phyloP scores from a whole-genome alignment of 2,329 filamentous ascomycete genomes.

The Monosporascus sp. region DNA sequence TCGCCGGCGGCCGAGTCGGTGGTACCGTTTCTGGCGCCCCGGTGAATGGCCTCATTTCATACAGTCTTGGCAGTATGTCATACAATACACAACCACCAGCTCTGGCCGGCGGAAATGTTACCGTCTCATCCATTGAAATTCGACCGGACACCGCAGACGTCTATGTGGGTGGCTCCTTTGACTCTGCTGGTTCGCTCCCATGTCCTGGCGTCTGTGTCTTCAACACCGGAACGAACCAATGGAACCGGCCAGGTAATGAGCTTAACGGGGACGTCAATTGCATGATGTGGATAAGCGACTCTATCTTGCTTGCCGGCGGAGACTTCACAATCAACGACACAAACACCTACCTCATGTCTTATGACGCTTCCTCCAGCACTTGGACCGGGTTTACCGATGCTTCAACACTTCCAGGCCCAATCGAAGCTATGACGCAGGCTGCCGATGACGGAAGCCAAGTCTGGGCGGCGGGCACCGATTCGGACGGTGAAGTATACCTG shows the following conservation, averaged over 20 bases:
- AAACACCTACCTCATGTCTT: conserved; percentile 62
- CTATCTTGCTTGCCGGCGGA: conserved; percentile 70
- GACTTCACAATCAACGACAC: conserved; percentile 65
- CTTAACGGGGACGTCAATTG: conserved; percentile 65
- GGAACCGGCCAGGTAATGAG: conserved; percentile 71
- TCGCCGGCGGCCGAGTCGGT: conserved; percentile 73
- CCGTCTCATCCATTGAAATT: conserved; percentile 70
- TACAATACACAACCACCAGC: conserved; percentile 71
- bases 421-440: conserved; percentile 71
- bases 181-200: conserved; percentile 73
- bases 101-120: conserved; percentile 62
- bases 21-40: conserved; percentile 59
- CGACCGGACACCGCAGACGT: conserved; percentile 67
- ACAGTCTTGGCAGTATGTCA: conserved; percentile 62
- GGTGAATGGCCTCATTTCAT: conserved; percentile 72
- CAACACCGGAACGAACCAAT: conserved; percentile 64
- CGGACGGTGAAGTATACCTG: conserved; percentile 62
- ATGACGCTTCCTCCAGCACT: conserved; percentile 58
- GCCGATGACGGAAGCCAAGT: conserved; percentile 65
- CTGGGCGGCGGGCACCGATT: conserved; percentile 72
- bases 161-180: conserved; percentile 81
- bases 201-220: conserved; percentile 82
- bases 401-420: conserved; percentile 68
- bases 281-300: conserved; percentile 71
- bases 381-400: conserved; percentile 64